Evolutionary conservation across 805 yeast genomes (phyloP).

Genomic region (Dipodascopsis tothii): DNA sequence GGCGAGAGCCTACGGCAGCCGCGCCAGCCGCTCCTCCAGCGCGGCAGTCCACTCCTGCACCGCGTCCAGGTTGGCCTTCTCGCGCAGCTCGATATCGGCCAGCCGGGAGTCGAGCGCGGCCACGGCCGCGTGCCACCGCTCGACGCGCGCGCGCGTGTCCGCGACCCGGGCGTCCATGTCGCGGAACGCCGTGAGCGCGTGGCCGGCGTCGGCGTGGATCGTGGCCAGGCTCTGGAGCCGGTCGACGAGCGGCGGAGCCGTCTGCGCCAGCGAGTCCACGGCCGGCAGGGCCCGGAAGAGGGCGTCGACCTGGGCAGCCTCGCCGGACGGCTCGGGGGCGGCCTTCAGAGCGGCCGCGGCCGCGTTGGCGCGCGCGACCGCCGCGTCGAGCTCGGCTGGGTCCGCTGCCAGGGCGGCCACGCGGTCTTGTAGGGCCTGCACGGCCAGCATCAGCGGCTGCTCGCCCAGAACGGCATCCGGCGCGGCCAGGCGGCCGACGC

Average conservation of each 20-base stretch:
- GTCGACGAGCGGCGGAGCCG: conserved; percentile 11
- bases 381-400: conserved; percentile 6
- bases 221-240: conserved; percentile 11
- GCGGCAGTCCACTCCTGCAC: conserved; percentile 11
- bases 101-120: conserved; percentile 8
- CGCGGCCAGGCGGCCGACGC: neutral
- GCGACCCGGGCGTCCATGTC: conserved; percentile 4
- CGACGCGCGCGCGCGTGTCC: conserved; percentile 1
- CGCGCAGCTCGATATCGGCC: conserved; percentile 14
- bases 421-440: neutral
- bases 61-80: conserved; percentile 7
- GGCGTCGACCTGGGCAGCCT: conserved; percentile 1
- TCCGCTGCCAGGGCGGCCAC: conserved; percentile 3
- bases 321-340: neutral
- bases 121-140: conserved; percentile 10
- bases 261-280: conserved; percentile 8
- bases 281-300: conserved; percentile 5
- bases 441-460: neutral
- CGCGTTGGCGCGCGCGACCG: neutral
- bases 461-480: neutral
- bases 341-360: neutral
- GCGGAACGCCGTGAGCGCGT: conserved; percentile 4
- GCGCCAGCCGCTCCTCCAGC: conserved; percentile 7
- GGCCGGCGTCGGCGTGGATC: conserved; percentile 17
- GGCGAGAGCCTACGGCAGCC: no score